Evolutionary conservation across 495 filamentous ascomycete species (phyloP).

Genomic region (Penicillium simplicissimum): DNA sequence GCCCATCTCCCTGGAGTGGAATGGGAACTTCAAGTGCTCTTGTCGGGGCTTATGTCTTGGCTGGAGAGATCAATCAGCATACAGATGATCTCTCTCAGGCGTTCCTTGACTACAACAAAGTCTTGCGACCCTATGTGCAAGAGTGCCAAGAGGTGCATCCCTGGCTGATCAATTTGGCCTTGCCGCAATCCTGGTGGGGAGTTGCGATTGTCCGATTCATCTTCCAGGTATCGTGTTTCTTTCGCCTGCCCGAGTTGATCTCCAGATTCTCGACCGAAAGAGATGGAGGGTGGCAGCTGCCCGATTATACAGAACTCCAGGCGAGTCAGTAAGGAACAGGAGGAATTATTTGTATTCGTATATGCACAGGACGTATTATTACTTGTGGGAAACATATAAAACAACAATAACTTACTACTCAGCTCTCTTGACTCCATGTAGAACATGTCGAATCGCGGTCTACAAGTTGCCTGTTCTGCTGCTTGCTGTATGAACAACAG

Average conservation of each 20-base stretch:
- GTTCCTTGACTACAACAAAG: conserved; percentile 28
- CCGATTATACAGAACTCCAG: conserved; percentile 24
- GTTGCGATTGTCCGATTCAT: conserved; percentile 29
- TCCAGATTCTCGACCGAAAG: conserved; percentile 20
- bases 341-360: background rate
- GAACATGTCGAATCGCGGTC: background rate
- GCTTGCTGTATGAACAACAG: background rate
- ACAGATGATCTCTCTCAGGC: conserved; percentile 25
- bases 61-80: conserved; percentile 47
- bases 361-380: background rate
- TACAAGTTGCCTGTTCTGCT: background rate
- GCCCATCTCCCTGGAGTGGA: conserved; percentile 48
- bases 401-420: background rate
- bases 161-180: conserved; percentile 11
- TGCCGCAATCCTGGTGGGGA: conserved; percentile 28
- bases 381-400: no score
- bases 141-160: conserved; percentile 31
- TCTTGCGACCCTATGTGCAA: conserved; percentile 32
- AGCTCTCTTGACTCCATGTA: background rate
- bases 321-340: background rate
- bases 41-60: conserved; percentile 54
- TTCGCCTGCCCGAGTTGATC: conserved; percentile 27
- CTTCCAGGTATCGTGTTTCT: conserved; percentile 15
- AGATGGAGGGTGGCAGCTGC: conserved; percentile 29
- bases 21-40: conserved; percentile 51